Base-by-base conservation (phyloP, 2,329 filamentous ascomycete genomes). In the Cercospora sesami region DNA sequence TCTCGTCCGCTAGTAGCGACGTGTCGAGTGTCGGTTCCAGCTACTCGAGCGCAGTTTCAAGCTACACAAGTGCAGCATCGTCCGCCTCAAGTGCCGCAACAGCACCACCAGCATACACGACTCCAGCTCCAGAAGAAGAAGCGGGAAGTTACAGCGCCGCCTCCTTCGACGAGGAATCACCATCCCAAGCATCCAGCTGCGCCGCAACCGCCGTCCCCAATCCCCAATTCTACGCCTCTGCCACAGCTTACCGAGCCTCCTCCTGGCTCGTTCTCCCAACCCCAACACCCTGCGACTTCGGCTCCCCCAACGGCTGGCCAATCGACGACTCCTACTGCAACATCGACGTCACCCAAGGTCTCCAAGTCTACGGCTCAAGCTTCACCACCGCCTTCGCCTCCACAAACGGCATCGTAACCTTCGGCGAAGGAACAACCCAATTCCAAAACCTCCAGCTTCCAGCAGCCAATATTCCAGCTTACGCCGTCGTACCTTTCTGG, bases 261-360 rank as follows among this genome's bases (percentile, higher is more conserved):
- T 42, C 55, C 16, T 74, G 74, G 71, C 74, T 76, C 60, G 70
- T 73, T 33, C 73, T 76, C 28, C 60, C 73, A 18, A 72, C 68
- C 3, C 77, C 77, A 4, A 78, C 75, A 10, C 66, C 72, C 18
- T 76, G 75, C 69, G 65, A 72, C 70, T 79, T 78, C 70, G 76
- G 75, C 62, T 75, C 75, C 42, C 73, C 73, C 12, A 53, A 71
- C 8, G 63, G 68, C 63, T 72, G 66, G 23, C 71, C 73, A 31
- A 71, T 78, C 68, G 78, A 79, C 68, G 78, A 79, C 68, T 71
- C 67, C 64, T 79, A 75, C 73, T 76, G 76, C 68, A 64, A 73
- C 55, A 72, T 79, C 57, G 67, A 72, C 63, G 72, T 78, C 16
- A 73, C 75, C n/a, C 76, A 76, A 68, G 31, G 69, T 8, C 73